Base-by-base conservation (phyloP, 768 basidiomycete species). In the Tulasnella calospora region DNA sequence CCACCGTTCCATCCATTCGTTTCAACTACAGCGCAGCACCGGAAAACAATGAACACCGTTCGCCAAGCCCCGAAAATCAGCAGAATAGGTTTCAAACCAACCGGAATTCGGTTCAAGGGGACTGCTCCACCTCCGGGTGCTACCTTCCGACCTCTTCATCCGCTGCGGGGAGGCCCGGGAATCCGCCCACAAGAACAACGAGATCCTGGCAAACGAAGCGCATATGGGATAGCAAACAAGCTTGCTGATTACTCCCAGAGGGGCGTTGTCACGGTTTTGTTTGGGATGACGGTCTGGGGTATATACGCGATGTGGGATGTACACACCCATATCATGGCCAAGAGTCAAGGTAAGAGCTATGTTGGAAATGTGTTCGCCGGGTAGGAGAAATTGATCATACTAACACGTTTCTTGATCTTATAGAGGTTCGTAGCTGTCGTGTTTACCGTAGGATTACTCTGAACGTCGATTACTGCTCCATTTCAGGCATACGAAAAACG, bases 261-360 rank as follows among this genome's bases (percentile, higher is more conserved):
- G n/a, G 55, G 75, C 2, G 27, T 76, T n/a, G 75, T 76, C 17
- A 76, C 75, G 41, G 47, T 70, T 27, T 17, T 76, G 12, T 51
- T 76, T 33, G 75, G 46, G 12, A 38, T 76, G n/a, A 67, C 47
- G 38, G 75, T 76, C 13, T 76, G 1, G 1, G 75, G 75, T 1
- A 40, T 76, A 4, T 76, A 76, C 40, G 46, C 67, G 12, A 70
- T 70, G 40, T 76, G 67, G 55, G 75, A 76, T 44, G 75, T 76
- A 15, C 75, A 76, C 36, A 76, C 75, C 8, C 67, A 67, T 46
- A 76, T 76, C 41, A 67, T 76, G 67, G 67, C 55, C 6, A 76
- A 70, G n/a, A 38, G 47, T 41, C 6, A 76, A 76, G 75, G 75
- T 76, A 30, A 23, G 75, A n/a, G 23, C 51, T 51, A 23, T 23